phyloP scores from a whole-genome alignment of 2,329 filamentous ascomycete genomes.

The Didymella arachidicola region DNA sequence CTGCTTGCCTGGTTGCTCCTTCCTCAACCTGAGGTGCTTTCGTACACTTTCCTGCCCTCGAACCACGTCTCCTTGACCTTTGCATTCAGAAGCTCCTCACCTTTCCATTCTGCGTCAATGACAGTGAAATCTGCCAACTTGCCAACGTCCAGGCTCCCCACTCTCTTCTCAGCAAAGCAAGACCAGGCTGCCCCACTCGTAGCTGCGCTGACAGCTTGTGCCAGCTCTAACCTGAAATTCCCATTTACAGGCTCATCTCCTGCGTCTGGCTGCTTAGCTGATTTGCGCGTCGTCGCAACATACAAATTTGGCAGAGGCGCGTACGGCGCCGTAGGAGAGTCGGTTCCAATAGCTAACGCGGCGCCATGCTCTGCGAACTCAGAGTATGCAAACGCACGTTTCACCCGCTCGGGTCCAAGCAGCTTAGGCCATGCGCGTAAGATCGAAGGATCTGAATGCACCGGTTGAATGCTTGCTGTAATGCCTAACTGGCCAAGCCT shows the following conservation, averaged over 20 bases:
- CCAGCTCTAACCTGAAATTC: slow-evolving; percentile 62
- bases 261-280: slow-evolving; percentile 58
- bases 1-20: slow-evolving; percentile 9
- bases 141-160: slow-evolving; percentile 62
- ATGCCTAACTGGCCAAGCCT: slow-evolving; percentile 67
- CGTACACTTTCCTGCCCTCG: slow-evolving; percentile 51
- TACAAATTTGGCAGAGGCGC: slow-evolving; percentile 65
- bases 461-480: slow-evolving; percentile 91
- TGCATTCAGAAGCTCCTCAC: slow-evolving; percentile 57
- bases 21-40: slow-evolving; percentile 4
- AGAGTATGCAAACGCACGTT: slow-evolving; percentile 68
- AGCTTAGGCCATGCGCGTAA: slow-evolving; percentile 67
- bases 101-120: slow-evolving; percentile 61
- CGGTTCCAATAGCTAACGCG: slow-evolving; percentile 64
- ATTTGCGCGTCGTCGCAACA: slow-evolving; percentile 65
- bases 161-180: slow-evolving; percentile 63
- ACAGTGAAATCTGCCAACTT: slow-evolving; percentile 66
- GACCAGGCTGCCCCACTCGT: slow-evolving; percentile 66
- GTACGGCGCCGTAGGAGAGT: slow-evolving; percentile 67
- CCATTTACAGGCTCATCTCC: slow-evolving; percentile 58
- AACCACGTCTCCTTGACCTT: slow-evolving; percentile 64
- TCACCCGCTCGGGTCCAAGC: slow-evolving; percentile 62
- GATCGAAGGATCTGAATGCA: slow-evolving; percentile 81
- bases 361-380: slow-evolving; percentile 66
- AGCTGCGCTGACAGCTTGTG: slow-evolving; percentile 62